Base-by-base conservation (phyloP, 2,329 filamentous ascomycete genomes). In the Capronia americana region DNA sequence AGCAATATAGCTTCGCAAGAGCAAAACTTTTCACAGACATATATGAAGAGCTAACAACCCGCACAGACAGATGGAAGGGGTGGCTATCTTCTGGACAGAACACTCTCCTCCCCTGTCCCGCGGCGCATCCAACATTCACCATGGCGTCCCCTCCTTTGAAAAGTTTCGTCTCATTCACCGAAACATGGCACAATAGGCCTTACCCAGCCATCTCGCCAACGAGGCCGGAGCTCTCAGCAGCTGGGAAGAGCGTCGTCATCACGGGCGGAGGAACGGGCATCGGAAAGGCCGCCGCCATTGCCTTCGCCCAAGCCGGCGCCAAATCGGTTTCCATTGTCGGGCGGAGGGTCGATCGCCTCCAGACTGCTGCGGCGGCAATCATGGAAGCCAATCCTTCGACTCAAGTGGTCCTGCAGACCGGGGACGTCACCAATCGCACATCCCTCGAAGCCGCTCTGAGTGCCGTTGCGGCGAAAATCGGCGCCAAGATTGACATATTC, bases 171-270 rank as follows among this genome's bases (percentile, higher is more conserved):
- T 57, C 63, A 6, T 65, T 71, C 57, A 75, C 68, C 38, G 60
- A 72, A 8, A 64, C 59, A 20, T 75, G 69, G 69, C 77, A 78
- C 70, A 69, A 68, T 30, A 62, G 68, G 24, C 68, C 75, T 2
- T 77, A 79, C 64, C 63, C 73, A 4, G 73, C 73, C 50, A 77
- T 78, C 60, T 74, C 72, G 6, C 75, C 74, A 6, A 59, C 67
- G 1, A 71, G 71, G 0, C 71, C 75, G 2, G 72, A 74, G 38
- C 61, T 75, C 4, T 66, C 57, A 23, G 67, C 71, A n/a, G 60
- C 60, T 3, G 73, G 73, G 38, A 73, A 73, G 58, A 70, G 61
- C 10, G 67, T 78, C 26, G 61, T 74, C 34, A 66, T 76, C 44
- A 70, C 74, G 26, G 74, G 73, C 8, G 74, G 70, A 53, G 70